phyloP scores from a whole-genome alignment of 2,329 filamentous ascomycete species.

The Colletotrichum destructivum region DNA sequence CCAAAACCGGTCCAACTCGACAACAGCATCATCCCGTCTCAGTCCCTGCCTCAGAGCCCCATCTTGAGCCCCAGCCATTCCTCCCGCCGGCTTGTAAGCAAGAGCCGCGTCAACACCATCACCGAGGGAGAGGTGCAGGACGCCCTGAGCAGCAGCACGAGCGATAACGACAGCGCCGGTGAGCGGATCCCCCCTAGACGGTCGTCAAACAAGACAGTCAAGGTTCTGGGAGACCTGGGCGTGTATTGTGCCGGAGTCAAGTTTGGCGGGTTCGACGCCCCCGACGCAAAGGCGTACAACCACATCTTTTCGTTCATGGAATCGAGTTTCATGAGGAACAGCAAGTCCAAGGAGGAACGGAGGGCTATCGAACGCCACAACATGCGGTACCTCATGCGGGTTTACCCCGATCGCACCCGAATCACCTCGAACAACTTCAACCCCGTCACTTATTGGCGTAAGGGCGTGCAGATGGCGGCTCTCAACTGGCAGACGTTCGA shows the following conservation, averaged over 20 bases:
- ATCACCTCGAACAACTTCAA: slow-evolving; percentile 95
- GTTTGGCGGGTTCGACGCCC: slow-evolving; percentile 83
- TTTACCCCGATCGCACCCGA: slow-evolving; percentile 89
- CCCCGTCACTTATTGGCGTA: slow-evolving; percentile 92
- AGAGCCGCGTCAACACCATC: slow-evolving; percentile 71
- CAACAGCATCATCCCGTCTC: slow-evolving; percentile 65
- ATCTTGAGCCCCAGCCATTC: slow-evolving; percentile 67
- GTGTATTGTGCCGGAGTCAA: slow-evolving; percentile 84
- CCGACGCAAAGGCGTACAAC: slow-evolving; percentile 89
- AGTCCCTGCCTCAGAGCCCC: slow-evolving; percentile 69
- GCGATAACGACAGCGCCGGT: slow-evolving; percentile 83
- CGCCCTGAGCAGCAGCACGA: slow-evolving; percentile 73
- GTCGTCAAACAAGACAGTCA: slow-evolving; percentile 87
- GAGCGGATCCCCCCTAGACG: slow-evolving; percentile 71
- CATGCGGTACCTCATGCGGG: slow-evolving; percentile 90
- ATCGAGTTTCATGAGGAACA: slow-evolving; percentile 86
- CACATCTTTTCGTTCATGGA: slow-evolving; percentile 98
- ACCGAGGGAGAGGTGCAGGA: slow-evolving; percentile 71
- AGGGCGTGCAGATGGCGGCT: slow-evolving; percentile 97
- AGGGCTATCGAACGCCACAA: slow-evolving; percentile 90
- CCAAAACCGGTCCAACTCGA: slow-evolving; percentile 75
- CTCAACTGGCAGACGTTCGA: slow-evolving; percentile 99
- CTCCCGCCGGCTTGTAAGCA: slow-evolving; percentile 64
- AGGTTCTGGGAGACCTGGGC: slow-evolving; percentile 86
- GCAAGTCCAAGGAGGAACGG: slow-evolving; percentile 82